A percentile compares a stretch with the other conserved stretches of the same genome.
These are phyloP conservation scores for Tagetes patula DNA, from an alignment of 129 eudicot genomes.

Conservation along the genomic window DNA sequence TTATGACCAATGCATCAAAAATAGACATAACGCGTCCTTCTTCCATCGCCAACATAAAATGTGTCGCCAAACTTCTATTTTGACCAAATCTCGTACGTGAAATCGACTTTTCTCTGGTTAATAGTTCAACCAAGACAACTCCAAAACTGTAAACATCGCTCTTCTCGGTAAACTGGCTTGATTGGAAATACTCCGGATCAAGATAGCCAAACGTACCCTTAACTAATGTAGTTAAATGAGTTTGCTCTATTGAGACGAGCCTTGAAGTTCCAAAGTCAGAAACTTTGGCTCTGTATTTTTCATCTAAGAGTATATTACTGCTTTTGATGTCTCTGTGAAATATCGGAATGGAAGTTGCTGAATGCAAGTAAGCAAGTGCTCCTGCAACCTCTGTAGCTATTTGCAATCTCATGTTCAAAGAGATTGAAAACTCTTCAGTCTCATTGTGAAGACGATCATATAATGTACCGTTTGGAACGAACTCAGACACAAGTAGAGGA, in stretches of 20 bases:
- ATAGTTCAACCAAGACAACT: too few species aligned
- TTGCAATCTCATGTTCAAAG: too few species aligned
- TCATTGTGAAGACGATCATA: background rate
- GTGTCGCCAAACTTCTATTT: too few species aligned
- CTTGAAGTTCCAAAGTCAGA: conserved; percentile 49
- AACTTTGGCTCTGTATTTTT: background rate
- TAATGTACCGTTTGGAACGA: conserved; percentile 42
- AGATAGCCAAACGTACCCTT: conserved; percentile 54
- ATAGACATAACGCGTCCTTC: too few species aligned
- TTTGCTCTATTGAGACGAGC: conserved; percentile 37
- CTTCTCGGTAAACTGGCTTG: too few species aligned
- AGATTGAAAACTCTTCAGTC: too few species aligned
- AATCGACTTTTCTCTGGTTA: background rate
- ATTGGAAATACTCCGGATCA: conserved; percentile 47
- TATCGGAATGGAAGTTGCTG: conserved; percentile 38
- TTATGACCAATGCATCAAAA: too few species aligned
- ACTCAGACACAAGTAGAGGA: conserved; percentile 51
- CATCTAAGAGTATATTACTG: conserved; percentile 42
- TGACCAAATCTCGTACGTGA: too few species aligned
- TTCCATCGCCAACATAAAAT: too few species aligned
- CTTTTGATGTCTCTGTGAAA: conserved; percentile 59
- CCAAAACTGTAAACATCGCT: too few species aligned
- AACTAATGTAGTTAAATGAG: conserved; percentile 41
- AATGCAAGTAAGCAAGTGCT: too few species aligned
- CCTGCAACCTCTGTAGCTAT: too few species aligned